phyloP scores from a whole-genome alignment of 108 stramenopile species.

The Nitzschia sp. region DNA sequence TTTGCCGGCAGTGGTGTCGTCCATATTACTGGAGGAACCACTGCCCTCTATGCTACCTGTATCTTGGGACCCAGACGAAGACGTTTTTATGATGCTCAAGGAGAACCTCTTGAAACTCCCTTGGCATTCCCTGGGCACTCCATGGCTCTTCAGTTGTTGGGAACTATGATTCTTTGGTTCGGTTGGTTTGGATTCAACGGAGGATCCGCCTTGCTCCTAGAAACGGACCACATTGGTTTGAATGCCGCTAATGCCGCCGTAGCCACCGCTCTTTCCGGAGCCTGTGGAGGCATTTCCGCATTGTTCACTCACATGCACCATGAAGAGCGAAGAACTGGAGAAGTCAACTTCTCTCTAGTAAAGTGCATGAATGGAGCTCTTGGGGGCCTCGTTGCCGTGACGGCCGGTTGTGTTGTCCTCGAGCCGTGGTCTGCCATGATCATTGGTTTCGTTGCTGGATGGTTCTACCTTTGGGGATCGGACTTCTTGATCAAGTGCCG shows the following conservation, averaged over 20 bases:
- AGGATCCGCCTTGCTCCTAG: conserved; percentile 69
- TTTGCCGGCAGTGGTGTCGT: conserved; percentile 93
- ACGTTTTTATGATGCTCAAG: conserved; percentile 76
- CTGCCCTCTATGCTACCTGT: conserved; percentile 74
- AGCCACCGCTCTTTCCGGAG: conserved; percentile 79
- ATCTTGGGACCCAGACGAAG: conserved; percentile 85
- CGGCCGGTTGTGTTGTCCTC: conserved; percentile 74
- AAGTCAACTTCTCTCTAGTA: conserved; percentile 60
- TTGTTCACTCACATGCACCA: conserved; percentile 51
- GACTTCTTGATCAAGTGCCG: conserved; percentile 51
- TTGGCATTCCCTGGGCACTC: conserved; percentile 75
- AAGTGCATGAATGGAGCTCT: conserved; percentile 76
- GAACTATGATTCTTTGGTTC: conserved; percentile 91
- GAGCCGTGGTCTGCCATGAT: conserved; percentile 82
- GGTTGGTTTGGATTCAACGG: conserved; percentile 95
- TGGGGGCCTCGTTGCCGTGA: conserved; percentile 74
- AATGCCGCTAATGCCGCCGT: conserved; percentile 75
- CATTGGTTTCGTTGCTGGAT: conserved; percentile 80
- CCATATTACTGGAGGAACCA: conserved; percentile 87
- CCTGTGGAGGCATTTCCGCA: conserved; percentile 56
- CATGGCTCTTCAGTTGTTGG: conserved; percentile 64
- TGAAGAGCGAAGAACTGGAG: conserved; percentile 58
- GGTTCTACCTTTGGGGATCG: conserved; percentile 67
- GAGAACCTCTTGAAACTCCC: conserved; percentile 57
- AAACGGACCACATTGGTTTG: conserved; percentile 17